phyloP scores from a whole-genome alignment of 305 asterid species.

The Fraxinus platypoda region DNA sequence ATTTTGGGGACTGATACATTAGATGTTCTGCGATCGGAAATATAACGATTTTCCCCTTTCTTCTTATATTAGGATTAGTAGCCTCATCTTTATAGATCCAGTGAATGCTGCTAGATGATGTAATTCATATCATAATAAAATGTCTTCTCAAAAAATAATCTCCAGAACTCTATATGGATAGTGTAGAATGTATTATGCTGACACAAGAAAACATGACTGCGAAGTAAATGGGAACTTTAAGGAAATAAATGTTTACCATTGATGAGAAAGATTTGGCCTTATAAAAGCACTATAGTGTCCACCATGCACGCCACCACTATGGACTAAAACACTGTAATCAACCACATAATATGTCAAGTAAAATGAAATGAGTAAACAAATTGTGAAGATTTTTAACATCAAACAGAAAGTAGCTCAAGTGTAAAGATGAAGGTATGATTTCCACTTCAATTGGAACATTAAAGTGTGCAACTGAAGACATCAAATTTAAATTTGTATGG shows the following conservation, averaged over 20 bases:
- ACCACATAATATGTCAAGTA: constrained; percentile 5
- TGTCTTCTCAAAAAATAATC: not conserved
- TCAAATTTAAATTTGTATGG: not conserved
- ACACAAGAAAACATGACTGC: not conserved
- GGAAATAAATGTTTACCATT: constrained; percentile 46
- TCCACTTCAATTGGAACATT: not conserved
- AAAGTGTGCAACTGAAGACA: not conserved
- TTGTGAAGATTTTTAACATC: not conserved
- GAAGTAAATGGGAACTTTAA: not conserved
- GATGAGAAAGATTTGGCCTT: constrained; percentile 57
- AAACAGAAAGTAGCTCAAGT: not conserved
- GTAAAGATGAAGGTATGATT: not conserved
- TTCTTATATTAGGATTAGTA: not conserved
- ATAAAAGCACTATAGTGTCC: constrained; percentile 64
- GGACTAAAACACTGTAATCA: constrained; percentile 63
- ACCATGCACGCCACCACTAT: constrained; percentile 68
- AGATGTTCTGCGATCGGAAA: not conserved
- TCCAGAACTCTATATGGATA: not conserved
- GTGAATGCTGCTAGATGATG: not conserved
- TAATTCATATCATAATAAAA: not conserved
- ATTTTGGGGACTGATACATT: not conserved
- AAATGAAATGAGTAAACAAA: not conserved
- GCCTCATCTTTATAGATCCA: not conserved
- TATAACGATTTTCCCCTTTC: not conserved
- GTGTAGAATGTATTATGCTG: not conserved